Evolutionary conservation across 495 filamentous ascomycete species (phyloP), one percentile per base, ranked within the genome.

Genomic region (Trypethelium eluteriae): DNA sequence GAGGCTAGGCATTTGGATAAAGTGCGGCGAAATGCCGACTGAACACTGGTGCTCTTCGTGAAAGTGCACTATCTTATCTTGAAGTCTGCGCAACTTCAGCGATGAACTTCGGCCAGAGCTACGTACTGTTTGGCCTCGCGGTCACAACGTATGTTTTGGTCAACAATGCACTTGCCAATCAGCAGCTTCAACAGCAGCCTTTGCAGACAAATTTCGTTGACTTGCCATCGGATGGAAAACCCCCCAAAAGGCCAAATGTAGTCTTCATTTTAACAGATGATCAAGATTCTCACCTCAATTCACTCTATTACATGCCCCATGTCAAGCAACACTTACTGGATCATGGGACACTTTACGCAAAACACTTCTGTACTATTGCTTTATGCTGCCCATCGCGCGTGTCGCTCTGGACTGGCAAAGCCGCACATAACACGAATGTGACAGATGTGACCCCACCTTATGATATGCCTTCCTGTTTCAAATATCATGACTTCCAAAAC

Each of bases 401-500:
- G 7, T 67, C 39, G 6, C 61, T 76, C 34, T 76, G 73, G 84
- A 89, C 87, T 0, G 88, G 88, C 16, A 83, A 84, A 69, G 79
- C 82, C 44, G 85, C 86, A 1, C 88, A 91, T 73, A 91, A 90
- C 70, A 89, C 87, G 18, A 91, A 91, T 67, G 87, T 91, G 6
- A 90, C 88, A 0, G 85, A 89, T 65, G 84, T 91, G 7, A 76
- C 70, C 35, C 85, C 87, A 0, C 88, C 75, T 11, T 73, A 74
- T 66, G 73, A 70, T 73, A 64, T 36, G 41, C 50, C 53, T 38
- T 66, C 35, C 1, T 32, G 62, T 59, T 36, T n/a, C n/a, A 41
- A 4, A 36, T 34, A 47, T 38, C 18, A 41, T 63, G 32, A 32
- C 56, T 18, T 35, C 34, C 3, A 32, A 62, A 49, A 35, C n/a